phyloP scores from a whole-genome alignment of 2,329 filamentous ascomycete species.

The Lasiodiplodia sp. region DNA sequence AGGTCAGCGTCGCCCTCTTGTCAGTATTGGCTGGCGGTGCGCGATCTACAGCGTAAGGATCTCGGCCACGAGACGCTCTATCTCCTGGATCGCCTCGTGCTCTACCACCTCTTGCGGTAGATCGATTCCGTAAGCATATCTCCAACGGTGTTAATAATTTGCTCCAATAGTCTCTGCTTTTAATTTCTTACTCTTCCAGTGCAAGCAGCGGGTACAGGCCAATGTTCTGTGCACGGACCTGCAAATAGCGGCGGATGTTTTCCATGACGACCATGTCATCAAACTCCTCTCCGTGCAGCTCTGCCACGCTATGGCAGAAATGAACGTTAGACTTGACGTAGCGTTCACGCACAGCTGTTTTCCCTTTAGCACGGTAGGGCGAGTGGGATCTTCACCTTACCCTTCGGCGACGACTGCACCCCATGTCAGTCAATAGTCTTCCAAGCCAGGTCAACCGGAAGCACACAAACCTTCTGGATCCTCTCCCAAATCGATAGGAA shows the following conservation, averaged over 20 bases:
- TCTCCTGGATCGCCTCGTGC: slow-evolving; percentile 28
- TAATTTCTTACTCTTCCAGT: slow-evolving; percentile 29
- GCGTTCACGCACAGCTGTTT: slow-evolving; percentile 20
- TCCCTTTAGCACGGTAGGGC: neutral
- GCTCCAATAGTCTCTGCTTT: neutral
- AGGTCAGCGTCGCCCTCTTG: slow-evolving; percentile 1
- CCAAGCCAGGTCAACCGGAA: neutral
- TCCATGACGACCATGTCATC: slow-evolving; percentile 31
- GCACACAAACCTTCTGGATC: slow-evolving; percentile 3
- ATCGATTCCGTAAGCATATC: slow-evolving; percentile 29
- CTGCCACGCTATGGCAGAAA: slow-evolving; percentile 28
- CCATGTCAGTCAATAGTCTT: neutral
- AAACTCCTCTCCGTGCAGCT: slow-evolving; percentile 28
- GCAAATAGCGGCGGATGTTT: slow-evolving; percentile 29
- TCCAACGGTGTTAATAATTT: slow-evolving; percentile 10
- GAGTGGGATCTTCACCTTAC: neutral
- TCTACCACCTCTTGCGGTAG: slow-evolving; percentile 24
- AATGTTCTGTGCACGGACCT: slow-evolving; percentile 31
- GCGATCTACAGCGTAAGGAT: slow-evolving; percentile 28
- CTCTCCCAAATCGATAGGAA: slow-evolving; percentile 27
- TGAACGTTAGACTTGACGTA: slow-evolving; percentile 28
- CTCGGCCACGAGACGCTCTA: slow-evolving; percentile 30
- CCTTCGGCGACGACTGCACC: slow-evolving; percentile 1
- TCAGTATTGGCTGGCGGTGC: slow-evolving; percentile 9
- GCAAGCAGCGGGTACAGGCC: slow-evolving; percentile 28